A percentile compares a stretch with the other conserved stretches of the same genome.
Conservation (phyloP, 192 early-diverging fungal genomes). For the Coemansia erecta region DNA sequence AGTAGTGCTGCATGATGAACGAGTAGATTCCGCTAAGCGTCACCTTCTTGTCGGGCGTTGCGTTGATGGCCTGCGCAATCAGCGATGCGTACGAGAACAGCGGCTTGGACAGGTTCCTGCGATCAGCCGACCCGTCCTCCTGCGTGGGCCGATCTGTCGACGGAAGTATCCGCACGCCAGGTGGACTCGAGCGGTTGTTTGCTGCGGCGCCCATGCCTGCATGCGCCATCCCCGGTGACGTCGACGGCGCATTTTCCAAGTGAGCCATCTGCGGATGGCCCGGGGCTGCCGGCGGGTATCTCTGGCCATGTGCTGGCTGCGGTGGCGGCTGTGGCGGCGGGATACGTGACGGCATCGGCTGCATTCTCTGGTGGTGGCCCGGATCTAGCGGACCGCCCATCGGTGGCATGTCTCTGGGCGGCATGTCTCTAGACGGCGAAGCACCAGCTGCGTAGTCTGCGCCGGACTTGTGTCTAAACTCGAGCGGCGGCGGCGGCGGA, state of each 20-base stretch:
- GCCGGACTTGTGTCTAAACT: no score
- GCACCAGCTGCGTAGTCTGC: no score
- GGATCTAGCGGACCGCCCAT: no score
- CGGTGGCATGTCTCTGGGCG: no score
- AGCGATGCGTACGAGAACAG: conserved; percentile 84
- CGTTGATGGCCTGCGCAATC: conserved; percentile 89
- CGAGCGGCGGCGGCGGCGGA: background rate
- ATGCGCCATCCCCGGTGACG: background rate
- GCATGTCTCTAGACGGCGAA: no score
- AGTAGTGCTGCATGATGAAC: conserved; percentile 77
- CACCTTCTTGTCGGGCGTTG: conserved; percentile 63
- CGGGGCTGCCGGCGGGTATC: no score
- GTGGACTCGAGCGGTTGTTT: no score
- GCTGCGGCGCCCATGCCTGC: no score
- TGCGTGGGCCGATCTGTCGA: conserved; percentile 27
- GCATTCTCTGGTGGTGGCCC: background rate
- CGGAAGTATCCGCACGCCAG: conserved; percentile 40
- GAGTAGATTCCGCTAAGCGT: conserved; percentile 90
- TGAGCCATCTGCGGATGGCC: no score
- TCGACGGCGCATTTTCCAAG: no score
- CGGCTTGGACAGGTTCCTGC: conserved; percentile 59
- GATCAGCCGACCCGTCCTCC: conserved; percentile 1
- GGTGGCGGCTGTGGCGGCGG: background rate
- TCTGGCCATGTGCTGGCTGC: no score
- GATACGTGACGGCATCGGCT: background rate